phyloP scores from a whole-genome alignment of 768 basidiomycete species.

The Cyathus striatus region DNA sequence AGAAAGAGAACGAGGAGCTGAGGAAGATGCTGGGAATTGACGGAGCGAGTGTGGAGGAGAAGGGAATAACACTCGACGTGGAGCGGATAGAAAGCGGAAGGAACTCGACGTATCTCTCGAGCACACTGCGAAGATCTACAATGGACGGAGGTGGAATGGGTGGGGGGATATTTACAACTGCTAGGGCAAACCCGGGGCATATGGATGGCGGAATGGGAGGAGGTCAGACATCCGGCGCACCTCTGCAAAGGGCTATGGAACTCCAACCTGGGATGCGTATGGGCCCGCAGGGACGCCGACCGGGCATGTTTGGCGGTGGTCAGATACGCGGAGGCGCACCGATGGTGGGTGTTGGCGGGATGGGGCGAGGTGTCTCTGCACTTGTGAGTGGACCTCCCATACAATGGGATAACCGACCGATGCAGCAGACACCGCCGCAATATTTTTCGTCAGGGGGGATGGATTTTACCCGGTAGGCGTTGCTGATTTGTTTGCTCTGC shows the following conservation, averaged over 20 bases:
- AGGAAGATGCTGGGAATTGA: slow-evolving; percentile 76
- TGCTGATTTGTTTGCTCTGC: slow-evolving; percentile 3
- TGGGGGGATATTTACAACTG: background rate
- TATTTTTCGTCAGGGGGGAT: too few species aligned
- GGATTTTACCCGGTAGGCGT: slow-evolving; percentile 31
- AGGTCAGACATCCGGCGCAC: slow-evolving; percentile 23
- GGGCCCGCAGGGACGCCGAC: slow-evolving; percentile 47
- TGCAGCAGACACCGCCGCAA: too few species aligned
- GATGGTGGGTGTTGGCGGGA: slow-evolving; percentile 17
- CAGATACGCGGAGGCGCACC: slow-evolving; percentile 29
- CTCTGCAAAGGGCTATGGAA: slow-evolving; percentile 45
- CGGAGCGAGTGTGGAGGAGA: slow-evolving; percentile 41
- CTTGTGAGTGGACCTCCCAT: slow-evolving; percentile 19
- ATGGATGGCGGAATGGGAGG: slow-evolving; percentile 23
- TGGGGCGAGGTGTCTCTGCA: slow-evolving; percentile 22
- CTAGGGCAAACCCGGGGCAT: slow-evolving; percentile 17
- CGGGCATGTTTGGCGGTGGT: slow-evolving; percentile 54
- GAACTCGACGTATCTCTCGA: slow-evolving; percentile 26
- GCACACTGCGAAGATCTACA: slow-evolving; percentile 22
- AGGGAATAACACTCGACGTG: slow-evolving; percentile 48
- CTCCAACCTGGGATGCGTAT: slow-evolving; percentile 47
- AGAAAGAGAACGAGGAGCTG: slow-evolving; percentile 78
- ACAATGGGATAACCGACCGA: too few species aligned
- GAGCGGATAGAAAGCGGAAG: slow-evolving; percentile 40
- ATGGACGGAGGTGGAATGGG: background rate